Evolutionary conservation across 352 stramenopile genomes (phyloP), one percentile per base, ranked within the genome.

Genomic region (Globisporangium megalacanthum): DNA sequence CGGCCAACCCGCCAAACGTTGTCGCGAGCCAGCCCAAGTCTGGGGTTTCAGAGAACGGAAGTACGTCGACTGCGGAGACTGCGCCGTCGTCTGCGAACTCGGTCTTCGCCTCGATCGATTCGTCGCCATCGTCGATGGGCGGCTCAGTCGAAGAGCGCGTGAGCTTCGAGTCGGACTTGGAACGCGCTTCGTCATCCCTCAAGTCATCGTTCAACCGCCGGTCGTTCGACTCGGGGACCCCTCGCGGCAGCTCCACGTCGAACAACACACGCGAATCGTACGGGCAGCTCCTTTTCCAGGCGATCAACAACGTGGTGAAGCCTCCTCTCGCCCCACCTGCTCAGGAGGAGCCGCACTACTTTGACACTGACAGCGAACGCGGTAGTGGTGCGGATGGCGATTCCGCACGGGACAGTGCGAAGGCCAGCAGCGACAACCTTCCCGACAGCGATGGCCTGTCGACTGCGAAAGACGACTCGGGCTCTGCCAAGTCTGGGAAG

Each of bases 191-290:
- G 2, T 65, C 60, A 15, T 35, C 53, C 15, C 22, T 14, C 15
- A 49, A 51, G 11, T 11, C 48, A 9, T 57, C 52, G 4, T 55
- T 55, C 25, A 52, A 56, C 20, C 60, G 60, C 42, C 45, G 55
- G 36, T 61, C 60, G 25, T 65, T 65, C 20, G 60, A 65, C 22
- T 65, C 60, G 2, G 60, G 60, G n/a, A 65, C 60, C 0, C 60
- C 60, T 20, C 60, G 54, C 4, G 46, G 42, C 11, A 65, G 60
- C 41, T 56, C 42, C 22, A 22, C 20, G 20, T 61, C 53, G 11
- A n/a, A n/a, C n/a, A 52, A 44, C 36, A 2, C 47, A 10, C 39
- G 48, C 20, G 52, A 65, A 4, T 60, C 60, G 46, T 57, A 55
- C 11, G 45, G 51, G 7, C 50, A 64, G 17, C 45, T 59, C 35